Evolutionary conservation across 2,329 filamentous ascomycete species (phyloP).

Genomic region (Cercospora citrullina): DNA sequence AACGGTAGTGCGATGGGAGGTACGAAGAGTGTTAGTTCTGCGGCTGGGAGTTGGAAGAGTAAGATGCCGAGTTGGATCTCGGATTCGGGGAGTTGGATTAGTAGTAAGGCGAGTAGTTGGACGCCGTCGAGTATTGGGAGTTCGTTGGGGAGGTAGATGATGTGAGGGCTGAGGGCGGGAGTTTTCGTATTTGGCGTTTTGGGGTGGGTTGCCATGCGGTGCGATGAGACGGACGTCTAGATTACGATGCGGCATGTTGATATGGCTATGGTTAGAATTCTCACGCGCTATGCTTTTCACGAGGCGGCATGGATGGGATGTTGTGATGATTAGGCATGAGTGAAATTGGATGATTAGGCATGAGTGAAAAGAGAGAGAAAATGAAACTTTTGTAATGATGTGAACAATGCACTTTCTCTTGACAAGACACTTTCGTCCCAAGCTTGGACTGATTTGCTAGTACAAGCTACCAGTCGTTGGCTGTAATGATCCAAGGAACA

Average conservation of each 20-base stretch:
- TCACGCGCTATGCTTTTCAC: not conserved
- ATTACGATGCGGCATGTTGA: slow-evolving; percentile 3
- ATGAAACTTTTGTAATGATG: not conserved
- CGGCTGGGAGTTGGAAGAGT: slow-evolving; percentile 40
- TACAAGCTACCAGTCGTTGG: no score
- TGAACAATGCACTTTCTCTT: not conserved
- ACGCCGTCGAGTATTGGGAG: slow-evolving; percentile 38
- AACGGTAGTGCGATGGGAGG: slow-evolving; percentile 7
- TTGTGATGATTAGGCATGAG: not conserved
- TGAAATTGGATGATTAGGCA: not conserved
- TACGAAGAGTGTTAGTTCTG: slow-evolving; percentile 32
- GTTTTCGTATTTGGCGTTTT: not conserved
- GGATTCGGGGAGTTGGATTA: slow-evolving; percentile 40
- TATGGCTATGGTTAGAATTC: not conserved
- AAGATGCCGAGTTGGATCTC: slow-evolving; percentile 42
- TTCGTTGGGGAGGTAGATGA: slow-evolving; percentile 19
- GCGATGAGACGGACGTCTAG: not conserved
- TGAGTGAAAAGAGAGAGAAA: not conserved
- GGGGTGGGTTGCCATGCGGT: not conserved
- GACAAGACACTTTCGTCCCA: not conserved
- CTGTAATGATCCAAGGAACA: no score
- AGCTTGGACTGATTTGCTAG: not conserved
- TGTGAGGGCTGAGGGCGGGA: not conserved
- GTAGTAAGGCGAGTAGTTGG: slow-evolving; percentile 39
- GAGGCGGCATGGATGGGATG: not conserved